Base-by-base conservation (phyloP, 768 basidiomycete genomes). In the Termitomyces sp. region DNA sequence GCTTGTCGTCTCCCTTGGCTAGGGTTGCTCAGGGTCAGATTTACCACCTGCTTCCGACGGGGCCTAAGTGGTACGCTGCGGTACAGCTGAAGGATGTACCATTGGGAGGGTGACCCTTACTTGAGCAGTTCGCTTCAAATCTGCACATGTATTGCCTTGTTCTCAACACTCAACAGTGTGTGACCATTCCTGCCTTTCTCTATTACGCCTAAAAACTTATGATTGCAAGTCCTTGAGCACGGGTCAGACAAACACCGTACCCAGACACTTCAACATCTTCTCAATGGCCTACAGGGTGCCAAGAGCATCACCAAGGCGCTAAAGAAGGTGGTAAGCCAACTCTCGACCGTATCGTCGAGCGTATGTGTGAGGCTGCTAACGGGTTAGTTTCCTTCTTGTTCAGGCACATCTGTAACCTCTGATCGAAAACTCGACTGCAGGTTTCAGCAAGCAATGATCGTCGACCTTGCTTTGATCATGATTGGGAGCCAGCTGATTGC, bases 401-500 rank as follows among this genome's bases (percentile, higher is more conserved):
- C n/a, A n/a, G n/a, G n/a, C n/a, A n/a, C n/a, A 45, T 46, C 26
- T 40, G 48, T 8, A 5, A 11, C 52, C 4, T n/a, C 36, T 36
- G 52, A 52, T 6, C n/a, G n/a, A 44, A 13, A 6, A 45, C 44
- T 24, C 13, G 44, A 14, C 44, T 26, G 16, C 48, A 76, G 71
- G 35, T 70, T 86, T 44, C 86, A 90, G 35, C 78, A 92, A 41
- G 88, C 92, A 3, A 92, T 89, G 82, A 84, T 94, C 46, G 92
- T 94, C 20, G 92, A 94, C 67, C 76, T 93, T 16, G 90, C 92
- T 2, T 74, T 94, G 52, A 92, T 91, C 16, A 83, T 85, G 33
- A 90, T 88, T 2, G 92, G 92, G 2, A 92, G 90, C 67, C 92
- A 94, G 69, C 72, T 94, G 53, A 92, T 94, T 60, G 90, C 90